Evolutionary conservation across 169 alveolate genomes (phyloP).

Genomic region (Babesia microti): DNA sequence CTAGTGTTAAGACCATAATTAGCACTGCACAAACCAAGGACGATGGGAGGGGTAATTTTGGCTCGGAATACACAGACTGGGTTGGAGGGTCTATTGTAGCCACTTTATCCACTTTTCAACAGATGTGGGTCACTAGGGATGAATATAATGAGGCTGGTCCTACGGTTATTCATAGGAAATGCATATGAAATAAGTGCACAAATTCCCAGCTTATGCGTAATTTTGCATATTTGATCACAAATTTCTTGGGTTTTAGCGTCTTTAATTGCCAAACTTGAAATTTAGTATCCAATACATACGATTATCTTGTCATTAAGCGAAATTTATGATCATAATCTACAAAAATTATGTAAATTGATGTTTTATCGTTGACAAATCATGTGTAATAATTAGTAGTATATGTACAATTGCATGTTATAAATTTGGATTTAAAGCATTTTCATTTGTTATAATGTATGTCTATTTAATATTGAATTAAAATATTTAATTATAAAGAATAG

Average conservation of each 20-base stretch:
- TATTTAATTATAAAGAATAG: no score
- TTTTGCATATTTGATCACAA: not conserved
- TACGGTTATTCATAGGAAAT: conserved; percentile 92
- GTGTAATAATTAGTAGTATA: not conserved
- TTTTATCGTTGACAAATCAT: not conserved
- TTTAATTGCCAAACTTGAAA: not conserved
- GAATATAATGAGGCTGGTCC: conserved; percentile 98
- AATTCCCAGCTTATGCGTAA: not conserved
- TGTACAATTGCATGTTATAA: not conserved
- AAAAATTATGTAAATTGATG: not conserved
- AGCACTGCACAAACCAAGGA: conserved; percentile 15
- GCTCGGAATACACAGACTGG: conserved; percentile 82
- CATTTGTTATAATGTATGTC: not conserved
- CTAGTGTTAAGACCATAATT: conserved; percentile 25
- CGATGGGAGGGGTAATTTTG: no score
- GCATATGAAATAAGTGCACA: conserved; percentile 64
- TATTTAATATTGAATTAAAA: no score
- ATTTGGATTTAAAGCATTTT: not conserved
- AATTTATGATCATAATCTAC: not conserved
- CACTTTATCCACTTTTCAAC: conserved; percentile 89
- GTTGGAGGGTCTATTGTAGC: conserved; percentile 96
- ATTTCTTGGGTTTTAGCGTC: no score
- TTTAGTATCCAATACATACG: conserved; percentile 2
- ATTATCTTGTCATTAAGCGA: not conserved
- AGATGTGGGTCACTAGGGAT: conserved; percentile 95